These are phyloP conservation scores for Aureobasidium sp. DNA, from an alignment of 2,329 filamentous ascomycete genomes.

Conservation along the genomic window DNA sequence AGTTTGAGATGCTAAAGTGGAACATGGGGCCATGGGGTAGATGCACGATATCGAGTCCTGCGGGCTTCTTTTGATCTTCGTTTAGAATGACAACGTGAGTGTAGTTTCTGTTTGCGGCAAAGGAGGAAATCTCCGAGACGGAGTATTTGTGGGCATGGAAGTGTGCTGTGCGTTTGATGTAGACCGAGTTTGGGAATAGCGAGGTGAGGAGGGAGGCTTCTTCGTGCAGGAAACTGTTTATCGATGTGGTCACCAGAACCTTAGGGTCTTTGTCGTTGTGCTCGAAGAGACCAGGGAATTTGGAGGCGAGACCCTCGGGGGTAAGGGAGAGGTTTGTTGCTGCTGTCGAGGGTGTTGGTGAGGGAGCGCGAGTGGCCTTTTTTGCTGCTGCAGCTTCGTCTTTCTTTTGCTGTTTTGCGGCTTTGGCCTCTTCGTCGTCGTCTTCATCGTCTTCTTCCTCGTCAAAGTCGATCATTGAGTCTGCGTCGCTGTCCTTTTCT, in stretches of 20 bases:
- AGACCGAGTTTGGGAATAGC: constrained; percentile 71
- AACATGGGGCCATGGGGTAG: constrained; percentile 82
- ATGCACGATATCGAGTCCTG: constrained; percentile 74
- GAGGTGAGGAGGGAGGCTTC: constrained; percentile 70
- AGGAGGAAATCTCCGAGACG: constrained; percentile 79
- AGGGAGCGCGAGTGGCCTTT: constrained; percentile 35
- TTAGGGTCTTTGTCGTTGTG: constrained; percentile 58
- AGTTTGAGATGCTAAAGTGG: constrained; percentile 85
- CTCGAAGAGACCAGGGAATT: constrained; percentile 54
- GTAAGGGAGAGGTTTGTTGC: constrained; percentile 53
- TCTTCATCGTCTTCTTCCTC: constrained; percentile 47
- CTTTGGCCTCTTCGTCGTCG: constrained; percentile 27
- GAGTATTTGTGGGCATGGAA: constrained; percentile 85
- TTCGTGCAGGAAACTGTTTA: constrained; percentile 80
- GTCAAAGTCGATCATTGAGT: constrained; percentile 69
- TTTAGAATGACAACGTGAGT: constrained; percentile 78
- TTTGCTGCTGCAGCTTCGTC: constrained; percentile 21
- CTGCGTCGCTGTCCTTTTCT: constrained; percentile 44
- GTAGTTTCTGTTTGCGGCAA: constrained; percentile 73
- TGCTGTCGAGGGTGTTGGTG: constrained; percentile 47
- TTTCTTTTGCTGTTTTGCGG: constrained; percentile 16
- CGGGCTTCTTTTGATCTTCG: constrained; percentile 80
- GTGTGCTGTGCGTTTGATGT: constrained; percentile 79
- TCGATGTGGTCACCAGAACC: constrained; percentile 81
- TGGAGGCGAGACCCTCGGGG: constrained; percentile 51